These are phyloP conservation scores for Cladosporium sp. DNA, from an alignment of 2,329 filamentous ascomycete species.

Conservation along the genomic window DNA sequence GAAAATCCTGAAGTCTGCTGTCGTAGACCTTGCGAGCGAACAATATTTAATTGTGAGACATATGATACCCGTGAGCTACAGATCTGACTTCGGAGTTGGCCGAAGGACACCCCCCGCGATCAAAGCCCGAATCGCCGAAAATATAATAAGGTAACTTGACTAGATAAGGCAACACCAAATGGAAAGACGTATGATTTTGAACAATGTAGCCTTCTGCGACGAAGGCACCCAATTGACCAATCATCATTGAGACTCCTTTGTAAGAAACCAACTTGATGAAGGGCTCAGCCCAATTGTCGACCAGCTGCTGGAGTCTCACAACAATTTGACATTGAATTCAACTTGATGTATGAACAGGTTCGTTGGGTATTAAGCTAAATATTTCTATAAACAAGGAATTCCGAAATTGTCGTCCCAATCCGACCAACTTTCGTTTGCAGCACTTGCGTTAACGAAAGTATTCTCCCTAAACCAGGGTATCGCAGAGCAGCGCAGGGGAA, in stretches of 20 bases:
- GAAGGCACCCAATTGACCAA: neutral
- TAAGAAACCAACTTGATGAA: neutral
- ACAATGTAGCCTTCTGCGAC: neutral
- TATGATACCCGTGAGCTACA: neutral
- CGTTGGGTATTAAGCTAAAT: neutral
- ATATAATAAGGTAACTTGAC: neutral
- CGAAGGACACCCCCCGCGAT: neutral
- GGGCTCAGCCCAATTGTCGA: neutral
- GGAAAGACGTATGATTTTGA: neutral
- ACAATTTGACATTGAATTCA: neutral
- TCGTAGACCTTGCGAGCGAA: neutral
- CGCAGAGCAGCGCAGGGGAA: constrained; percentile 9
- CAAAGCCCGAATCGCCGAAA: constrained; percentile 11
- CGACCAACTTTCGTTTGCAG: constrained; percentile 20
- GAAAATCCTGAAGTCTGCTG: neutral
- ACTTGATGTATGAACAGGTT: neutral
- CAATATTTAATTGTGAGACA: neutral
- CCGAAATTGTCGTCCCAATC: neutral
- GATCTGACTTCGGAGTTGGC: constrained; percentile 13
- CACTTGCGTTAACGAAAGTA: constrained; percentile 22
- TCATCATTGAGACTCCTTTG: neutral
- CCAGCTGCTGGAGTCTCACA: neutral
- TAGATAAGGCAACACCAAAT: neutral
- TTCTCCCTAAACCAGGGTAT: constrained; percentile 10
- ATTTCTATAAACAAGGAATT: neutral